Evolutionary conservation across 2,329 filamentous ascomycete genomes (phyloP).

Genomic region (Pseudocercospora vitis): DNA sequence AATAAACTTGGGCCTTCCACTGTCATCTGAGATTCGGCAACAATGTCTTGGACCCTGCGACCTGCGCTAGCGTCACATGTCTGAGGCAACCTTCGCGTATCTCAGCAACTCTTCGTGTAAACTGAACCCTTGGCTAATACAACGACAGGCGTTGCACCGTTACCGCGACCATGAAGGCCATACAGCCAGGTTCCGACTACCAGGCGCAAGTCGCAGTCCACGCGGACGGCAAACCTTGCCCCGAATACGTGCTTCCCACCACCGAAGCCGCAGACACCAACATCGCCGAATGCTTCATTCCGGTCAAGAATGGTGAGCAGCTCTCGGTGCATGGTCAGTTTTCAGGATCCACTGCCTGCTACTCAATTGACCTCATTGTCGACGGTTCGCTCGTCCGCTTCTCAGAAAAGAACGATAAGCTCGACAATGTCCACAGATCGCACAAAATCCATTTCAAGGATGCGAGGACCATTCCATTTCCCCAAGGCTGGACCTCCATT

Average conservation of each 20-base stretch:
- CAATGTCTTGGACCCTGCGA: too few relatives aligned
- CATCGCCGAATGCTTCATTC: conserved; percentile 38
- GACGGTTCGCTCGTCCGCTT: conserved; percentile 40
- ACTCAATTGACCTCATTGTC: conserved; percentile 39
- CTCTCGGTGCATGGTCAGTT: conserved; percentile 38
- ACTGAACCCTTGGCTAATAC: not conserved
- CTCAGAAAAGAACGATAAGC: conserved; percentile 27
- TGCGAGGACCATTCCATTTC: conserved; percentile 19
- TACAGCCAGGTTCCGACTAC: conserved; percentile 39
- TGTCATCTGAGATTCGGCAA: too few relatives aligned
- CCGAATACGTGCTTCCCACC: conserved; percentile 40
- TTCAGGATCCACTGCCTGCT: conserved; percentile 35
- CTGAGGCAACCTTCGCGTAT: too few relatives aligned
- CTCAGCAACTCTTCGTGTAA: not conserved
- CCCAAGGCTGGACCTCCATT: conserved; percentile 15
- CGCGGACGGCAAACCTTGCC: conserved; percentile 29
- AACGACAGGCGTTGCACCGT: not conserved
- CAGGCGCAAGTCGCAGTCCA: conserved; percentile 34
- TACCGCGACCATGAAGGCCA: conserved; percentile 39
- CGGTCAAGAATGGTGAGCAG: conserved; percentile 36
- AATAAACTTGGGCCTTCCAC: too few relatives aligned
- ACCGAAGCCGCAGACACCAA: conserved; percentile 32
- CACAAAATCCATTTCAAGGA: conserved; percentile 24
- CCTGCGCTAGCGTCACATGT: too few relatives aligned
- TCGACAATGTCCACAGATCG: conserved; percentile 3